Evolutionary conservation across 257 asterid species (phyloP).

Genomic region (Lavandula angustifolia): DNA sequence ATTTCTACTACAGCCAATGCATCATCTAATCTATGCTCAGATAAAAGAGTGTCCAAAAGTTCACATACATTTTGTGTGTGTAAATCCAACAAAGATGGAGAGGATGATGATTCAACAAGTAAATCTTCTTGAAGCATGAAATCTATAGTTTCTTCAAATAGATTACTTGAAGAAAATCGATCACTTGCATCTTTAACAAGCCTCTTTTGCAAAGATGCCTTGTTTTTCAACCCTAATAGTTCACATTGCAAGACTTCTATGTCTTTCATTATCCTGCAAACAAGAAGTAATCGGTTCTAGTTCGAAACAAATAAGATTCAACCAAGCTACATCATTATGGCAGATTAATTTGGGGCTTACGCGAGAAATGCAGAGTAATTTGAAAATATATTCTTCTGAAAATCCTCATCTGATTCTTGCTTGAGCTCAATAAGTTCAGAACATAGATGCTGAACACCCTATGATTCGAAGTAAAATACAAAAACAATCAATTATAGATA

Average conservation of each 20-base stretch:
- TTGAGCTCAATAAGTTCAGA: slow-evolving; percentile 79
- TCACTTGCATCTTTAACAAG: slow-evolving; percentile 43
- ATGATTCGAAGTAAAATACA: neutral
- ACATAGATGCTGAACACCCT: slow-evolving; percentile 84
- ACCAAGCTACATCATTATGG: too few species aligned
- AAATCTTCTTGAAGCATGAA: slow-evolving; percentile 41
- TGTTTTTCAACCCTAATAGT: slow-evolving; percentile 50
- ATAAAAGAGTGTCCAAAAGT: slow-evolving; percentile 59
- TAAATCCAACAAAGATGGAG: slow-evolving; percentile 44
- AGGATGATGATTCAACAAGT: slow-evolving; percentile 30
- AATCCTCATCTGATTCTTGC: slow-evolving; percentile 68
- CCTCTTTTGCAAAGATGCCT: slow-evolving; percentile 51
- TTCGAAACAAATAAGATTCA: neutral
- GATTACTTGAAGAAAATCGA: slow-evolving; percentile 30
- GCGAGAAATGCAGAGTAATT: slow-evolving; percentile 63
- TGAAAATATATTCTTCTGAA: slow-evolving; percentile 60
- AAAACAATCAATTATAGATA: neutral
- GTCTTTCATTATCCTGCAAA: slow-evolving; percentile 63
- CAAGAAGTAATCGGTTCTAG: slow-evolving; percentile 8
- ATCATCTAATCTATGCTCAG: slow-evolving; percentile 62
- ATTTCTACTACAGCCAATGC: slow-evolving; percentile 58
- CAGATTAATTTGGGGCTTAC: slow-evolving; percentile 36
- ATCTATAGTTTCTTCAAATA: slow-evolving; percentile 48
- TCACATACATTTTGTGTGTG: slow-evolving; percentile 57
- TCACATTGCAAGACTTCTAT: slow-evolving; percentile 51